phyloP scores from a whole-genome alignment of 2,329 filamentous ascomycete species.

The Celoporthe dispersa region DNA sequence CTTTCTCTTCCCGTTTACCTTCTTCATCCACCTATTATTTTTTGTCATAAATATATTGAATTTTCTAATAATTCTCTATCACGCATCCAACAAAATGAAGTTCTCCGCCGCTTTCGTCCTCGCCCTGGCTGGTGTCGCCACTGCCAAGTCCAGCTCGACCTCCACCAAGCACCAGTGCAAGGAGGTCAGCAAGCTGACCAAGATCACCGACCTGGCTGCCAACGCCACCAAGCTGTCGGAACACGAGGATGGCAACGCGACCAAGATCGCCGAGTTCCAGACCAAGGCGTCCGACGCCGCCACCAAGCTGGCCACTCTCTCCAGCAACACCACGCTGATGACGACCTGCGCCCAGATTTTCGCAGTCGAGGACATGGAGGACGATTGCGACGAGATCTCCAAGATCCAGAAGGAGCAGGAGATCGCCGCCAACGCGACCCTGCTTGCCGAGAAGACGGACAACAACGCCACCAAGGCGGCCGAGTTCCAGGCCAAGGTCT shows the following conservation, averaged over 20 bases:
- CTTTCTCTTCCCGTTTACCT: constrained; percentile 16
- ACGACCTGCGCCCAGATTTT: constrained; percentile 39
- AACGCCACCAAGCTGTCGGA: constrained; percentile 42
- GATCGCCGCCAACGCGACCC: constrained; percentile 35
- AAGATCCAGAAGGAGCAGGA: constrained; percentile 35
- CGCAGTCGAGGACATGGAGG: constrained; percentile 37
- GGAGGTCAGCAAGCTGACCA: constrained; percentile 38
- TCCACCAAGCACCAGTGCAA: constrained; percentile 41
- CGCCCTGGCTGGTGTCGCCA: constrained; percentile 30
- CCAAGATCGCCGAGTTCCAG: constrained; percentile 42
- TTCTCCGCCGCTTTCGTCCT: constrained; percentile 32
- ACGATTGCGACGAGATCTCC: constrained; percentile 38
- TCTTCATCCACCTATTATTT: constrained; percentile 4
- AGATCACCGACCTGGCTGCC: constrained; percentile 39
- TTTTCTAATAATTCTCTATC: neutral
- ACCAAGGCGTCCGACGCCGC: constrained; percentile 40
- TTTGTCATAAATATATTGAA: neutral
- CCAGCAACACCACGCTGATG: constrained; percentile 43
- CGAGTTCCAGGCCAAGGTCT: constrained; percentile 34
- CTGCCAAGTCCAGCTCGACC: constrained; percentile 39
- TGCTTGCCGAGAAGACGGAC: constrained; percentile 33
- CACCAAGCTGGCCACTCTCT: constrained; percentile 38
- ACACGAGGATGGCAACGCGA: constrained; percentile 42
- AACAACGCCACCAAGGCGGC: constrained; percentile 39
- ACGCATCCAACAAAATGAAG: constrained; percentile 32